Percentiles rank a stretch among this genome's conserved stretches.
Conservation (phyloP, 1,139 yeast species). For the Geotrichum klebahnii region DNA sequence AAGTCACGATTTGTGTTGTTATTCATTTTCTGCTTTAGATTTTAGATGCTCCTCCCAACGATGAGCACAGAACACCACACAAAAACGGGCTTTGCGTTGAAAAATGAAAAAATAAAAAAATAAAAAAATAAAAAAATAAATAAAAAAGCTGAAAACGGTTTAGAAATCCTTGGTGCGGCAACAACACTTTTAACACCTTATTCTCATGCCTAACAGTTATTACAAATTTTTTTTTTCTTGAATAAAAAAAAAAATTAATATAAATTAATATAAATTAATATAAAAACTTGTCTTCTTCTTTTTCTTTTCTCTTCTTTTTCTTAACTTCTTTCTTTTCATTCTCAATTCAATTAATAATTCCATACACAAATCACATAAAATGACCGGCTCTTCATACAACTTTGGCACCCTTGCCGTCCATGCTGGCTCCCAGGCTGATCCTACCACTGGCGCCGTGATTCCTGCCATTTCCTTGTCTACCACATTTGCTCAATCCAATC, state of each 20-base stretch:
- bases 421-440: conserved; percentile 73
- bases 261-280: neutral
- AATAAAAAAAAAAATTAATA: neutral
- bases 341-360: neutral
- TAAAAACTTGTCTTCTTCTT: neutral
- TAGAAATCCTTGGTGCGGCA: too few relatives aligned
- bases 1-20: too few relatives aligned
- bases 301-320: neutral
- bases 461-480: conserved; percentile 82
- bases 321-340: conserved; percentile 1
- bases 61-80: too few relatives aligned
- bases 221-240: neutral
- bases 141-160: too few relatives aligned
- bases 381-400: conserved; percentile 18
- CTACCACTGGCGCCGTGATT: conserved; percentile 80
- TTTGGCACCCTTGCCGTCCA: conserved; percentile 84
- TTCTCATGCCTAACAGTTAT: too few relatives aligned
- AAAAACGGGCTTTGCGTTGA: too few relatives aligned
- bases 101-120: too few relatives aligned
- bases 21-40: too few relatives aligned
- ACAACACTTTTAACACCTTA: too few relatives aligned
- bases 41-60: too few relatives aligned
- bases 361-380: neutral
- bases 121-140: too few relatives aligned
- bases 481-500: conserved; percentile 76